Evolutionary conservation across 1,139 yeast genomes (phyloP).

Genomic region (Magnusiomyces starmeri): DNA sequence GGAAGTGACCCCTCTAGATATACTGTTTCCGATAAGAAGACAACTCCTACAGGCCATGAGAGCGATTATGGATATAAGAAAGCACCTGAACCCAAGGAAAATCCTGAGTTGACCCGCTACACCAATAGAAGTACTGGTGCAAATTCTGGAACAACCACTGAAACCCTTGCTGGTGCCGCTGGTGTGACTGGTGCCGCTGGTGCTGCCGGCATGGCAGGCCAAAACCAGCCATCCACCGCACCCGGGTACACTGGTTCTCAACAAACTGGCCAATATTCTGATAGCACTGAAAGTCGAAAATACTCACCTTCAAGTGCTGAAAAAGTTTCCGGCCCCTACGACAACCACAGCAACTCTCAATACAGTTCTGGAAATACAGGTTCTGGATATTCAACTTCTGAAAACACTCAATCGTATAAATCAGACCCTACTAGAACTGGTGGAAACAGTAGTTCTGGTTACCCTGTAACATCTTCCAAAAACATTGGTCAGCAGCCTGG

Average conservation of each 20-base stretch:
- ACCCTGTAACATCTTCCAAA: too few species aligned
- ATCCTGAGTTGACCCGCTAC: not conserved
- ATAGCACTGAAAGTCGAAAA: too few species aligned
- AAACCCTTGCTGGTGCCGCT: not conserved
- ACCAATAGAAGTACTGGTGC: not conserved
- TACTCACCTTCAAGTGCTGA: too few species aligned
- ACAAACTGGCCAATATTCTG: too few species aligned
- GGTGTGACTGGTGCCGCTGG: constrained; percentile 12
- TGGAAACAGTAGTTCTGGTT: too few species aligned
- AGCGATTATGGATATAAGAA: not conserved
- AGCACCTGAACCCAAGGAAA: not conserved
- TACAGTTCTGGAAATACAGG: too few species aligned
- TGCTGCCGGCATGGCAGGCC: constrained; percentile 10
- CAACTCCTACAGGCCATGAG: not conserved
- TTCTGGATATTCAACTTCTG: too few species aligned
- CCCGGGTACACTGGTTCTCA: not conserved
- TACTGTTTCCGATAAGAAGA: not conserved
- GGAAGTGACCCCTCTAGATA: not conserved
- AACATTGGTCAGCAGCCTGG: not conserved
- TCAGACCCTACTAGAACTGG: too few species aligned
- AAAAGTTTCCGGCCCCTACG: too few species aligned
- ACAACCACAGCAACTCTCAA: too few species aligned
- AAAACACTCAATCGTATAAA: too few species aligned
- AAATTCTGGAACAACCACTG: not conserved
- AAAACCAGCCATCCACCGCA: not conserved